phyloP scores from a whole-genome alignment of 2,329 filamentous ascomycete species.

The Oidium heveae region DNA sequence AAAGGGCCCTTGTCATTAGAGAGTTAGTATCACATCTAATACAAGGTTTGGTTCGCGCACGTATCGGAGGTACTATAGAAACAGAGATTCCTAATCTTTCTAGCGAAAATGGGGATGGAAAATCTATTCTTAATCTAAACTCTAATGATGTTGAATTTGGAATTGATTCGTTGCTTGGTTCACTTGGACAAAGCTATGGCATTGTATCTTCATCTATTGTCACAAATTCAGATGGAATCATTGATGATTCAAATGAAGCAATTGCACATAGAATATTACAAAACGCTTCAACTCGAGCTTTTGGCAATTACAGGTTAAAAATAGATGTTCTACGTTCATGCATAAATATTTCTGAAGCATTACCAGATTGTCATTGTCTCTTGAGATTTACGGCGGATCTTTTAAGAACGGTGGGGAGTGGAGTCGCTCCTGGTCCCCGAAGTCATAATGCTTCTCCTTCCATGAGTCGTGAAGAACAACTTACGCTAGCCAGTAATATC shows the following conservation, averaged over 20 bases:
- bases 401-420: constrained; percentile 56
- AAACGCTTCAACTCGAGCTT: constrained; percentile 33
- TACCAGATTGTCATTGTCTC: constrained; percentile 82
- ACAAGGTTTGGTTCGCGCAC: constrained; percentile 64
- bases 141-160: constrained; percentile 41
- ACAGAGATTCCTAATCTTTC: constrained; percentile 53
- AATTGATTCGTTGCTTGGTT: constrained; percentile 34
- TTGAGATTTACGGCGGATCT: constrained; percentile 66
- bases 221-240: constrained; percentile 1
- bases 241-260: constrained; percentile 25
- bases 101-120: constrained; percentile 23
- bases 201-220: constrained; percentile 19
- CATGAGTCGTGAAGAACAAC: constrained; percentile 60
- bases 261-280: constrained; percentile 31
- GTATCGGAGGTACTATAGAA: constrained; percentile 84
- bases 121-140: constrained; percentile 31
- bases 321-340: constrained; percentile 71
- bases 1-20: constrained; percentile 73
- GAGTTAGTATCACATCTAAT: constrained; percentile 68
- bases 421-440: constrained; percentile 46
- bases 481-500: constrained; percentile 63
- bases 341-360: constrained; percentile 76
- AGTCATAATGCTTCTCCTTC: constrained; percentile 43
- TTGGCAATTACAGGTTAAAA: constrained; percentile 60
- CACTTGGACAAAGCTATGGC: constrained; percentile 37